A percentile compares a stretch with the other conserved stretches of the same genome.
phyloP scores from a whole-genome alignment of 345 rosid species.

The Hypericum androsaemum region DNA sequence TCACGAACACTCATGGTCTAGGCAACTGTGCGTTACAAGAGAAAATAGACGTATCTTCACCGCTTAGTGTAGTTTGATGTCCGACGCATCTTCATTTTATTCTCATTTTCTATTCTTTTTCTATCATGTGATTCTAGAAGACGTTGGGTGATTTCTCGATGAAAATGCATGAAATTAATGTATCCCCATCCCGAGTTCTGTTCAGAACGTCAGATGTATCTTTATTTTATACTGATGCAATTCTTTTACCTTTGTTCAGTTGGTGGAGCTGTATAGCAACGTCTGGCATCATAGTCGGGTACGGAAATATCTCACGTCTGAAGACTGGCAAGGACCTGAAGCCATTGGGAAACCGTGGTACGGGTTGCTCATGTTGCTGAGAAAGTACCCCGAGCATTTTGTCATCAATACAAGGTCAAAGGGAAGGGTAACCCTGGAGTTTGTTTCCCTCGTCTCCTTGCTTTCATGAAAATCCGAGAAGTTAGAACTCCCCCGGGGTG shows the following conservation, averaged over 20 bases:
- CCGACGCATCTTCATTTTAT: too few species aligned
- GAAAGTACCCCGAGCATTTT: conserved; percentile 90
- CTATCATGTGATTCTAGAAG: too few species aligned
- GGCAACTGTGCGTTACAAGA: too few species aligned
- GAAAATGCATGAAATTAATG: too few species aligned
- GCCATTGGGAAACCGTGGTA: conserved; percentile 86
- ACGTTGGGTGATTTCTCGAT: too few species aligned
- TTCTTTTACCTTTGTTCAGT: conserved; percentile 28
- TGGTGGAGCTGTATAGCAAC: conserved; percentile 58
- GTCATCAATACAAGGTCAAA: conserved; percentile 90
- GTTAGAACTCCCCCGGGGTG: too few species aligned
- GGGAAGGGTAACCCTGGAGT: conserved; percentile 65
- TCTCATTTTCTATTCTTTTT: too few species aligned
- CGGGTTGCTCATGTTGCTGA: conserved; percentile 73
- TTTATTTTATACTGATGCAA: background rate
- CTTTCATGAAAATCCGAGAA: conserved; percentile 29
- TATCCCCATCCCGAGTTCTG: conserved; percentile 9
- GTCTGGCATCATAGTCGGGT: conserved; percentile 91
- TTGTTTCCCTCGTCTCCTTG: conserved; percentile 87
- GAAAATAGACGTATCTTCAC: too few species aligned
- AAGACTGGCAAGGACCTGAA: conserved; percentile 71
- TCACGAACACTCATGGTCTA: too few species aligned
- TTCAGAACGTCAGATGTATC: background rate
- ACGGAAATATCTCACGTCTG: conserved; percentile 71
- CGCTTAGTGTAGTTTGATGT: too few species aligned